phyloP scores from a whole-genome alignment of 2,329 filamentous ascomycete genomes.

The Fusarium goolgardi region DNA sequence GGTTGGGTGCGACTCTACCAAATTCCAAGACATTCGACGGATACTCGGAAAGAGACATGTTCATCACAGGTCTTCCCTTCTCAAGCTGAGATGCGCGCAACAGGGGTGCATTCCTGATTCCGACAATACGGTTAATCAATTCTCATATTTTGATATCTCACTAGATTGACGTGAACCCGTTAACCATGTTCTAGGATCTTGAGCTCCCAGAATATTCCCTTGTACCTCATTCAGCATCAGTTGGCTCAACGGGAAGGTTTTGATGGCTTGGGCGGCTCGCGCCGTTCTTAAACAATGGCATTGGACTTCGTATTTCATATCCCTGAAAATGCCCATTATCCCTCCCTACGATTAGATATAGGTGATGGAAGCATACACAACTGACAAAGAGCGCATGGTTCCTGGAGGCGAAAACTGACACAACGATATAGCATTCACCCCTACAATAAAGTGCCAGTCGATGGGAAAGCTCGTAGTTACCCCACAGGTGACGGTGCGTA shows the following conservation, averaged over 20 bases:
- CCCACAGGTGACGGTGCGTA: background rate
- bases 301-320: slow-evolving; percentile 2
- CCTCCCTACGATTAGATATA: background rate
- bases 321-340: background rate
- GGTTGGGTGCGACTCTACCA: slow-evolving; percentile 10
- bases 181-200: slow-evolving; percentile 11
- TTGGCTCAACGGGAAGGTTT: slow-evolving; percentile 12
- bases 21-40: slow-evolving; percentile 28
- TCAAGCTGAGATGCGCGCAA: slow-evolving; percentile 24
- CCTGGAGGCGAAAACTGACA: background rate
- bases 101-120: slow-evolving; percentile 22
- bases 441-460: background rate
- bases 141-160: slow-evolving; percentile 39
- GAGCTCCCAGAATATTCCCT: background rate
- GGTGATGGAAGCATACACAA: background rate
- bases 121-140: slow-evolving; percentile 39
- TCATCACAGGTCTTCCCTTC: slow-evolving; percentile 17
- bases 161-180: slow-evolving; percentile 35
- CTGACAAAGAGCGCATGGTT: background rate
- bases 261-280: slow-evolving; percentile 18
- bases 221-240: slow-evolving; percentile 3
- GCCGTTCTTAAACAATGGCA: slow-evolving; percentile 8
- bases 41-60: slow-evolving; percentile 32
- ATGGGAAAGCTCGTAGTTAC: slow-evolving; percentile 11
- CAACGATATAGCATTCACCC: background rate